These are phyloP conservation scores for Globisporangium heterothallicum DNA, from an alignment of 352 stramenopile species.

Conservation along the genomic window DNA sequence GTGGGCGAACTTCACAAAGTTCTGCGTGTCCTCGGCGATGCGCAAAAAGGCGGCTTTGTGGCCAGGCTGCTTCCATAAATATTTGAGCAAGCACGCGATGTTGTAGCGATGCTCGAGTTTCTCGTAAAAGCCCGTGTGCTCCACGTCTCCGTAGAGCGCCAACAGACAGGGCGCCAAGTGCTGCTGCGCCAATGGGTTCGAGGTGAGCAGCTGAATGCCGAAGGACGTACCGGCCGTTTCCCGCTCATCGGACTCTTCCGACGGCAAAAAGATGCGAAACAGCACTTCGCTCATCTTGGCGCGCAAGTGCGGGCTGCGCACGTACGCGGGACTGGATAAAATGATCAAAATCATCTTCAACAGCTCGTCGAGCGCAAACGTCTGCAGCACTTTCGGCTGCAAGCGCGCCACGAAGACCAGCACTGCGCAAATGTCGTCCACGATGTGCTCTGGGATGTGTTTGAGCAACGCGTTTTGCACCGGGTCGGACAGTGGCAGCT, in stretches of 20 bases:
- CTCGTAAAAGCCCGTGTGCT: slow-evolving; percentile 98
- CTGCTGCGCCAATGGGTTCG: slow-evolving; percentile 61
- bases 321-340: slow-evolving; percentile 81
- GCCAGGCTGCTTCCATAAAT: slow-evolving; percentile 92
- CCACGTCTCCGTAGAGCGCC: slow-evolving; percentile 97
- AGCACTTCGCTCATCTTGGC: slow-evolving; percentile 96
- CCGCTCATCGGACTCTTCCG: slow-evolving; percentile 71
- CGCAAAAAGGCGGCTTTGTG: slow-evolving; percentile 93
- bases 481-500: slow-evolving; percentile 30
- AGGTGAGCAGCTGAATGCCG: slow-evolving; percentile 59
- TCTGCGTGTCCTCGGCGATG: slow-evolving; percentile 90
- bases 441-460: slow-evolving; percentile 92
- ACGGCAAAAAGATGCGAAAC: slow-evolving; percentile 94
- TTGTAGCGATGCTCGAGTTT: slow-evolving; percentile 96
- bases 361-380: slow-evolving; percentile 84
- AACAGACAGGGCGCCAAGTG: slow-evolving; percentile 94
- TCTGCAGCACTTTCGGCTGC: slow-evolving; percentile 74
- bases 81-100: slow-evolving; percentile 96
- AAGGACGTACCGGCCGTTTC: slow-evolving; percentile 45
- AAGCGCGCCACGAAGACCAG: slow-evolving; percentile 90
- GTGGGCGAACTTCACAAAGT: slow-evolving; percentile 98
- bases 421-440: slow-evolving; percentile 92
- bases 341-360: slow-evolving; percentile 90
- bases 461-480: slow-evolving; percentile 40
- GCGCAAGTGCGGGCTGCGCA: slow-evolving; percentile 90